Evolutionary conservation across 306 rosid genomes (phyloP), one percentile per base, ranked within the genome.

Genomic region (Corylus avellana): DNA sequence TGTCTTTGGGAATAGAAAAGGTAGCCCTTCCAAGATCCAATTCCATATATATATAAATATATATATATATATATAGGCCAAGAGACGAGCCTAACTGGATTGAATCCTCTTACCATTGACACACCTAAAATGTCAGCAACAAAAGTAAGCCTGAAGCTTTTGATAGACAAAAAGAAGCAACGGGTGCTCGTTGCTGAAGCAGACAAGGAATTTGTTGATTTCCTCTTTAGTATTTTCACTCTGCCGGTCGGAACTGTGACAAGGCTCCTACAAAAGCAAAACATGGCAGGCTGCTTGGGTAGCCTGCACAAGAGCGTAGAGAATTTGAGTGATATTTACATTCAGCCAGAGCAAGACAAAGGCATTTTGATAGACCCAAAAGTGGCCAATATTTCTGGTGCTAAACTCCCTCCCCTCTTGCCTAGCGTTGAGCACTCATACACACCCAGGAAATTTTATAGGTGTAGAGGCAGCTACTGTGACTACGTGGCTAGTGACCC

Each of bases 281-380:
- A 22, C 12, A 75, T 75, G 78, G 72, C 47, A 5, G 84, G 84
- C 12, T 5, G 64, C 18, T 0, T 84, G 3, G 72, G 71, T 0
- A 84, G 18, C 3, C 79, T 84, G 0, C 80, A 84, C 29, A 3
- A 72, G 11, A 80, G 87, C 16, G 49, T 80, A 22, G 79, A 77
- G 27, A 73, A 10, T 20, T 37, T 84, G 0, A 49, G 32, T 29
- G 11, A 42, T 9, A 57, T 51, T 7, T 80, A 76, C 13, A 11
- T 80, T 17, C 73, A 63, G 22, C 68, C 82, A 0, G 13, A 47
- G 2, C 3, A 29, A 2, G 5, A 47, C 35, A 76, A 76, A 53
- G 58, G 27, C 27, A 22, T 3, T 1, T 46, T 80, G 0, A 58
- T 84, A 0, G 42, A 80, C 10, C 84, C 84, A 5, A 72, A 35